Conservation (phyloP, 495 filamentous ascomycete species). For the Elaphomyces granulatus region DNA sequence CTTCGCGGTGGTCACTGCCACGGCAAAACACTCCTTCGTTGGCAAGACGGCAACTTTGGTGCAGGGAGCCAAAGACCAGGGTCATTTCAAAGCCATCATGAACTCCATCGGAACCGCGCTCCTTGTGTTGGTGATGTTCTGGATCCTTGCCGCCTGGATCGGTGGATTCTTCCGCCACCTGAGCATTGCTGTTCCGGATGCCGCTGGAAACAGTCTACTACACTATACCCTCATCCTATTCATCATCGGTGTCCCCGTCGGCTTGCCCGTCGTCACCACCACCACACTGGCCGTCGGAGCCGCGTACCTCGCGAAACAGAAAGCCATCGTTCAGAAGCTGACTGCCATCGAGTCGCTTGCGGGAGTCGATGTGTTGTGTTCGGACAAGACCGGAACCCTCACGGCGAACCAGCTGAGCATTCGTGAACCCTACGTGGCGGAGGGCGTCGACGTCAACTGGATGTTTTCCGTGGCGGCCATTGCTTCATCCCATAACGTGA, state of each 20-base stretch:
- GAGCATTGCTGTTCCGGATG: slow-evolving; percentile 48
- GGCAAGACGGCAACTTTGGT: slow-evolving; percentile 58
- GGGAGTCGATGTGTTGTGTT: slow-evolving; percentile 64
- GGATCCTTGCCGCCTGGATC: slow-evolving; percentile 57
- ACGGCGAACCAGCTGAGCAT: slow-evolving; percentile 64
- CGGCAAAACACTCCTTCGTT: slow-evolving; percentile 55
- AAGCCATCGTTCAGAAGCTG: slow-evolving; percentile 64
- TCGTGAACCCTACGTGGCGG: slow-evolving; percentile 59
- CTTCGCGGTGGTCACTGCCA: slow-evolving; percentile 48
- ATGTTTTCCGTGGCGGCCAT: slow-evolving; percentile 67
- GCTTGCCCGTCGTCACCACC: slow-evolving; percentile 61
- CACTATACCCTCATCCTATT: slow-evolving; percentile 53
- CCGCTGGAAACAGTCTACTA: slow-evolving; percentile 40
- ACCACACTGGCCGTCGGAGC: slow-evolving; percentile 64
- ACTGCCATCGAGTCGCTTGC: slow-evolving; percentile 64
- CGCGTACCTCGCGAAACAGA: slow-evolving; percentile 58
- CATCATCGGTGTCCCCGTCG: slow-evolving; percentile 62
- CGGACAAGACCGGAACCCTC: slow-evolving; percentile 67
- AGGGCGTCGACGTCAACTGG: slow-evolving; percentile 66
- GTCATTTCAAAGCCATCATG: slow-evolving; percentile 77
- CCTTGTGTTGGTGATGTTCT: slow-evolving; percentile 58
- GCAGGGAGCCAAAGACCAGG: slow-evolving; percentile 53
- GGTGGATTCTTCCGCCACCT: slow-evolving; percentile 63
- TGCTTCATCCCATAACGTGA: slow-evolving; percentile 63
- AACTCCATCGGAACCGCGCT: slow-evolving; percentile 64